phyloP scores from a whole-genome alignment of 2,329 filamentous ascomycete species.

The Colletotrichum trifolii region DNA sequence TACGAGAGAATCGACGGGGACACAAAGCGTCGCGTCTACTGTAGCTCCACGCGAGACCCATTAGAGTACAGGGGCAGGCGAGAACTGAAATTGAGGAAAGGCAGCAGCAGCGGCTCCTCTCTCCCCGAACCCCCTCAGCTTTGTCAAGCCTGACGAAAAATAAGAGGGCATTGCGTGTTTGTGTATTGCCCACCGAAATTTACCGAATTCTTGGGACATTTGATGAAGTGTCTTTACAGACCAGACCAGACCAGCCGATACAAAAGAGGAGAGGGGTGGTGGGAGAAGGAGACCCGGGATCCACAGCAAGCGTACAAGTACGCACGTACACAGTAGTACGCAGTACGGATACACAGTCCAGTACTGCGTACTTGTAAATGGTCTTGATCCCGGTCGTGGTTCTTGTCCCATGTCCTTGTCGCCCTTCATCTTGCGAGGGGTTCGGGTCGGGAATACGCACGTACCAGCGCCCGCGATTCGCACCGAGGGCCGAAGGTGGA shows the following conservation, averaged over 20 bases:
- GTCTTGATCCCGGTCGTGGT: not conserved
- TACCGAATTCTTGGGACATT: slow-evolving; percentile 32
- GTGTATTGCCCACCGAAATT: slow-evolving; percentile 20
- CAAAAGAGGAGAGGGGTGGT: too few relatives aligned
- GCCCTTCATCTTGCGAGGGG: not conserved
- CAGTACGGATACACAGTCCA: too few relatives aligned
- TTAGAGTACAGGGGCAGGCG: slow-evolving; percentile 3
- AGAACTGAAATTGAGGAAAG: not conserved
- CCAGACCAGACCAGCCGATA: too few relatives aligned
- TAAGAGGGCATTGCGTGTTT: slow-evolving; percentile 5
- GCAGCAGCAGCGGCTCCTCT: slow-evolving; percentile 11
- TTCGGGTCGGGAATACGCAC: slow-evolving; percentile 22
- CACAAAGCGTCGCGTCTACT: slow-evolving; percentile 7
- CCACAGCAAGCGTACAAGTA: too few relatives aligned
- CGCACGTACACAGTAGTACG: too few relatives aligned
- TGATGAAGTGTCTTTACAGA: slow-evolving; percentile 34
- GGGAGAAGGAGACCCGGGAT: too few relatives aligned
- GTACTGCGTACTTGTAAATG: not conserved
- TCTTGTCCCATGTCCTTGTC: slow-evolving; percentile 5
- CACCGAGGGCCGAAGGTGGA: slow-evolving; percentile 18
- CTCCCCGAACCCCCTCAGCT: not conserved
- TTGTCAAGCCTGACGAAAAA: not conserved
- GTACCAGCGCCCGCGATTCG: slow-evolving; percentile 19
- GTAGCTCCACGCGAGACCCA: slow-evolving; percentile 12
- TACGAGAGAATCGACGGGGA: slow-evolving; percentile 10